Conservation (phyloP, 2,329 filamentous ascomycete genomes). For the Pezicula radicicola region DNA sequence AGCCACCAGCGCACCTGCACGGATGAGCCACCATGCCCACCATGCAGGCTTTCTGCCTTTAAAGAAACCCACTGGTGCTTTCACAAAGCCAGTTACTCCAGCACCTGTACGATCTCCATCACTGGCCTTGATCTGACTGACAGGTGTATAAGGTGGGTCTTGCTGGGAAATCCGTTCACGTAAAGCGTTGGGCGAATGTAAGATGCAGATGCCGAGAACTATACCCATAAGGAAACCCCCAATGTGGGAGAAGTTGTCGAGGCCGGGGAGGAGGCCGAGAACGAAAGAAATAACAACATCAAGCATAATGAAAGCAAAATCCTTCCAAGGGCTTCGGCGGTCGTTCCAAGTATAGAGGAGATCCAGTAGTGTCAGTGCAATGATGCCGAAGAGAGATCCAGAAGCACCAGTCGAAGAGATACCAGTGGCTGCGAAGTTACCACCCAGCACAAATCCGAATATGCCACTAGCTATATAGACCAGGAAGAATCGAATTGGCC, state of each 20-base stretch:
- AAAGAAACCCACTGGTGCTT: constrained; percentile 75
- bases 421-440: constrained; percentile 82
- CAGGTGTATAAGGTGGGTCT: constrained; percentile 68
- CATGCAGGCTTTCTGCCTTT: constrained; percentile 88
- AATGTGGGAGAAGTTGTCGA: constrained; percentile 98
- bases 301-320: constrained; percentile 82
- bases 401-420: constrained; percentile 87
- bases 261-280: constrained; percentile 81
- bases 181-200: constrained; percentile 83
- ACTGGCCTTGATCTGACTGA: constrained; percentile 46
- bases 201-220: constrained; percentile 77
- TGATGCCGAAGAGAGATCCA: constrained; percentile 85
- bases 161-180: constrained; percentile 66
- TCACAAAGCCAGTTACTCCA: constrained; percentile 43
- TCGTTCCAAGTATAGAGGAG: constrained; percentile 90
- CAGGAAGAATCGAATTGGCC: constrained; percentile 80
- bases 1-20: constrained; percentile 73
- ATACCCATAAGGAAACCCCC: constrained; percentile 94
- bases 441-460: constrained; percentile 92
- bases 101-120: constrained; percentile 17
- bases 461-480: constrained; percentile 92
- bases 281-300: constrained; percentile 90
- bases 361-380: constrained; percentile 85
- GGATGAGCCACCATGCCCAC: constrained; percentile 96
- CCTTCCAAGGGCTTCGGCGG: constrained; percentile 71